Percentiles rank a stretch among this genome's conserved stretches.
Conservation (phyloP, 163 green algal species). For the Scenedesmus sp. region DNA sequence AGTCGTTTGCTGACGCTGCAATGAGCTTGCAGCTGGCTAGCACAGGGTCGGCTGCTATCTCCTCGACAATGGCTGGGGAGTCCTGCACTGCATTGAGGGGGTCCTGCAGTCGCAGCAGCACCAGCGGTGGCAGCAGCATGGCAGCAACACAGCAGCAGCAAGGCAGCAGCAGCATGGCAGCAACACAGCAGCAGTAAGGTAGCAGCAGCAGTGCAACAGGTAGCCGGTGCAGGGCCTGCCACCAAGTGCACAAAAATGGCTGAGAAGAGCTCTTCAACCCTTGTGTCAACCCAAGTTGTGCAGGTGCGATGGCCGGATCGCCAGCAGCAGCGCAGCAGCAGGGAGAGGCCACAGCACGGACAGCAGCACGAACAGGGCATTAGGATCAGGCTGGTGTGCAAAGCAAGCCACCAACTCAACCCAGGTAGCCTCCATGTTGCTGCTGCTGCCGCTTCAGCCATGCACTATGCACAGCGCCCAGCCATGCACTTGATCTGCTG, state of each 20-base stretch:
- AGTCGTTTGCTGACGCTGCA: slow-evolving; percentile 68
- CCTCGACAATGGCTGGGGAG: slow-evolving; percentile 81
- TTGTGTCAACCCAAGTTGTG: too few species aligned
- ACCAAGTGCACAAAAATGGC: too few species aligned
- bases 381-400: too few species aligned
- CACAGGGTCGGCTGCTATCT: slow-evolving; percentile 76
- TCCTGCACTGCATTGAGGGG: slow-evolving; percentile 80
- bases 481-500: too few species aligned
- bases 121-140: background rate
- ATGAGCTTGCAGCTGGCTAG: slow-evolving; percentile 79
- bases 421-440: background rate
- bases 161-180: background rate
- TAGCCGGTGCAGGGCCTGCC: too few species aligned
- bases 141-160: background rate
- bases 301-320: too few species aligned
- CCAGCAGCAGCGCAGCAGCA: too few species aligned
- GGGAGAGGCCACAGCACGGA: too few species aligned
- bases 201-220: slow-evolving; percentile 85
- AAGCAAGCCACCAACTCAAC: background rate
- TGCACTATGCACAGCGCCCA: too few species aligned
- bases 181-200: slow-evolving; percentile 75
- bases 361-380: too few species aligned
- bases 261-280: too few species aligned
- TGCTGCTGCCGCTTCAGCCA: background rate
- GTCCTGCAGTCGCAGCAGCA: slow-evolving; percentile 63